phyloP scores from a whole-genome alignment of 768 basidiomycete species.

The button mushroom (Agaricus bisporus) region DNA sequence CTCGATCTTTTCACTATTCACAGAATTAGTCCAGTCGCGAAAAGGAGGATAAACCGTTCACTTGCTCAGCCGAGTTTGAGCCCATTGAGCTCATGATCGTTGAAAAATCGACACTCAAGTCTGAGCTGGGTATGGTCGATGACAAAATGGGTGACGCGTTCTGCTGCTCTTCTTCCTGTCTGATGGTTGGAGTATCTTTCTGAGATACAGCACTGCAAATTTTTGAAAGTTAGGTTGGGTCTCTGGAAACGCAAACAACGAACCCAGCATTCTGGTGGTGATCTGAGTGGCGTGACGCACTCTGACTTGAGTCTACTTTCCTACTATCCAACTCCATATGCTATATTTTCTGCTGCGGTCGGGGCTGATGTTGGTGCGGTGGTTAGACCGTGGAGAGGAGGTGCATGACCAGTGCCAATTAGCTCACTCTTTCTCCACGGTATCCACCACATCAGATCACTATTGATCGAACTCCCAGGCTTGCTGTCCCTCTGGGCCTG shows the following conservation, averaged over 20 bases:
- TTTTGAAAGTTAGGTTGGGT: background rate
- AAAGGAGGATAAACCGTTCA: constrained; percentile 13
- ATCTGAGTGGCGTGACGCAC: constrained; percentile 10
- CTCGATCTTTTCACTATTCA: constrained; percentile 43
- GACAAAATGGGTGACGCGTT: background rate
- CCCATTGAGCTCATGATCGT: constrained; percentile 30
- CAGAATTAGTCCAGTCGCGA: background rate
- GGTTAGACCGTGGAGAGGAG: background rate
- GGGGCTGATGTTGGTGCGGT: constrained; percentile 2
- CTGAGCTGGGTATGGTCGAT: constrained; percentile 48
- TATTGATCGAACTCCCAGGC: constrained; percentile 6
- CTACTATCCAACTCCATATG: background rate
- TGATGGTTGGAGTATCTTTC: background rate
- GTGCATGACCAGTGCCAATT: background rate
- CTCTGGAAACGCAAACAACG: background rate
- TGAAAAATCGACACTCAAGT: constrained; percentile 38
- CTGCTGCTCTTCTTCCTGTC: background rate
- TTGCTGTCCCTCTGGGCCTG: background rate
- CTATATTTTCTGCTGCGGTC: background rate
- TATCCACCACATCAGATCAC: constrained; percentile 5
- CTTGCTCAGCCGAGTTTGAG: constrained; percentile 40
- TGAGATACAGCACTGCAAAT: background rate
- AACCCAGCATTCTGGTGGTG: constrained; percentile 11
- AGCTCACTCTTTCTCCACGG: constrained; percentile 8
- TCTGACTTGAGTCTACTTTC: constrained; percentile 7